Evolutionary conservation across 176 grass and related monocot species (phyloP).

Genomic region (Themeda triandra): DNA sequence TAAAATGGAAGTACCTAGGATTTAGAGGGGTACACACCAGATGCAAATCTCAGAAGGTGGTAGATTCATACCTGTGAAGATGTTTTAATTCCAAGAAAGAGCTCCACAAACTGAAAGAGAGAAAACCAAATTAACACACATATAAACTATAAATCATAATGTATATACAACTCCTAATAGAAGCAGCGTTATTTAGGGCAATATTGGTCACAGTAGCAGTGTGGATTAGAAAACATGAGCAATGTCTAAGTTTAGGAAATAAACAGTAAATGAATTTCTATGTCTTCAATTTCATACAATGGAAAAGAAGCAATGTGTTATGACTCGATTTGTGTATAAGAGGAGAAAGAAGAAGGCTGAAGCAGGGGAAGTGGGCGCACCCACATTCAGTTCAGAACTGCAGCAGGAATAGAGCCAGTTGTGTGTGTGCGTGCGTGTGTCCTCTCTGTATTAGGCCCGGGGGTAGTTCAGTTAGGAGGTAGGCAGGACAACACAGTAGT

Average conservation of each 20-base stretch:
- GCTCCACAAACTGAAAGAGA: constrained; percentile 86
- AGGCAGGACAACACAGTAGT: too few relatives aligned
- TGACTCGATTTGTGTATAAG: too few relatives aligned
- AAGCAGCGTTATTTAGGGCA: neutral
- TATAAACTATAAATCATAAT: neutral
- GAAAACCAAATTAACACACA: constrained; percentile 25
- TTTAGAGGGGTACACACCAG: neutral
- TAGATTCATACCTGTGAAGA: constrained; percentile 47
- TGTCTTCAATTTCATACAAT: neutral
- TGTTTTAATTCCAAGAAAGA: constrained; percentile 74
- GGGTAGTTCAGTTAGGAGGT: too few relatives aligned
- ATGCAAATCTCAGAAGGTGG: neutral
- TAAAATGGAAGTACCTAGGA: neutral
- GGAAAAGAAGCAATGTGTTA: neutral
- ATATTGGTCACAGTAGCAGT: neutral
- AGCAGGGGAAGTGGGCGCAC: too few relatives aligned
- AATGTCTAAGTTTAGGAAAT: neutral
- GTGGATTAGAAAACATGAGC: neutral
- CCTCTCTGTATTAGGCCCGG: too few relatives aligned
- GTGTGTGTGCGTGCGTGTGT: too few relatives aligned
- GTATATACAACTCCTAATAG: constrained; percentile 6
- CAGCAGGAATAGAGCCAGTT: too few relatives aligned
- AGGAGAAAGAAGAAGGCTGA: too few relatives aligned
- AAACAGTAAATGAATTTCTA: neutral
- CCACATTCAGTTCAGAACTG: too few relatives aligned